A percentile compares a stretch with the other conserved stretches of the same genome.
Conservation (phyloP, 2,329 filamentous ascomycete species). For the Calonectria pteridis region DNA sequence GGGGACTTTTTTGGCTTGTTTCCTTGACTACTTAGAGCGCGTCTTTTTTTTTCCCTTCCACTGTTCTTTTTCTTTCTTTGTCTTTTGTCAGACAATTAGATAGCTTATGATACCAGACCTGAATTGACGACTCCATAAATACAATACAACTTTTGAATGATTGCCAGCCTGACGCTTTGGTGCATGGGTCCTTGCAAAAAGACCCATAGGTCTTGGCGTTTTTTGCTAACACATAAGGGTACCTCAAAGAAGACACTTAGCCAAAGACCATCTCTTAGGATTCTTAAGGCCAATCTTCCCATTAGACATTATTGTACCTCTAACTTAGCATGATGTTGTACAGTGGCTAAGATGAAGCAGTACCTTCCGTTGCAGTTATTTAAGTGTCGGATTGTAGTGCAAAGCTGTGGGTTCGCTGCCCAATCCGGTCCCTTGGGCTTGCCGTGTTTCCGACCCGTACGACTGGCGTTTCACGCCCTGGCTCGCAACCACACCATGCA, state of each 20-base stretch:
- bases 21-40: slow-evolving; percentile 27
- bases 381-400: background rate
- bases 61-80: slow-evolving; percentile 12
- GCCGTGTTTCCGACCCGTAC: slow-evolving; percentile 9
- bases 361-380: no score
- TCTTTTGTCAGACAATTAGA: slow-evolving; percentile 19
- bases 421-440: background rate
- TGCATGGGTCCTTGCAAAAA: no score
- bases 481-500: slow-evolving; percentile 26
- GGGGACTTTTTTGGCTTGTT: slow-evolving; percentile 10
- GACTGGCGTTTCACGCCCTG: slow-evolving; percentile 38
- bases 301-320: no score
- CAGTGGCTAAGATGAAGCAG: no score
- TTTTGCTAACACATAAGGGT: no score
- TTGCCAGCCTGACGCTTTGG: no score
- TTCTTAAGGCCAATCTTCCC: no score
- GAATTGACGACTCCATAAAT: slow-evolving; percentile 20
- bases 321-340: no score
- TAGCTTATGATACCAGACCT: slow-evolving; percentile 37
- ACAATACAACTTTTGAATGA: background rate
- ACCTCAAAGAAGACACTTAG: no score
- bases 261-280: background rate
- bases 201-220: no score
- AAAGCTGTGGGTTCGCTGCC: background rate
- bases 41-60: slow-evolving; percentile 12